Evolutionary conservation across 768 basidiomycete species (phyloP).

Genomic region (Clavulina sp.): DNA sequence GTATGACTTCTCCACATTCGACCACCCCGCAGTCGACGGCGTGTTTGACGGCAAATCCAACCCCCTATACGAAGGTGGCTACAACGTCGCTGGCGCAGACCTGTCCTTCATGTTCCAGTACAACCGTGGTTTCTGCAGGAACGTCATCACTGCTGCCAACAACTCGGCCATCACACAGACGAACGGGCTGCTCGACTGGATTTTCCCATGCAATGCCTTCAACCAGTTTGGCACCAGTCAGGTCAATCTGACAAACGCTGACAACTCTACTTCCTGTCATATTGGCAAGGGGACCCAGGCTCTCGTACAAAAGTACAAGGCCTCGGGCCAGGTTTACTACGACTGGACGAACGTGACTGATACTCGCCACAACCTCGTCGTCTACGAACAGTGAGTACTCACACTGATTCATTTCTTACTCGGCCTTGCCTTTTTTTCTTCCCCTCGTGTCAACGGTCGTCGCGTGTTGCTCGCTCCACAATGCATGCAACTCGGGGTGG

Average conservation of each 20-base stretch:
- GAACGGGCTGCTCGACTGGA: constrained; percentile 63
- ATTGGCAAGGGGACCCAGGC: constrained; percentile 17
- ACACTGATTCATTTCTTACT: background rate
- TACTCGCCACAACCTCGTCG: constrained; percentile 60
- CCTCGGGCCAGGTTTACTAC: constrained; percentile 81
- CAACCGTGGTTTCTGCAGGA: constrained; percentile 66
- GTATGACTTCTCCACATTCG: constrained; percentile 79
- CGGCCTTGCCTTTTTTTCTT: background rate
- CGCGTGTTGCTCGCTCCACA: too few relatives aligned
- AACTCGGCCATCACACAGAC: constrained; percentile 54
- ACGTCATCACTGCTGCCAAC: constrained; percentile 51
- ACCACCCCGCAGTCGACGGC: constrained; percentile 53
- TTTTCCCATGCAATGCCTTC: constrained; percentile 92
- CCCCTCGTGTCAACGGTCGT: background rate
- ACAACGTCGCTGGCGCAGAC: constrained; percentile 72
- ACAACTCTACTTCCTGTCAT: constrained; percentile 54
- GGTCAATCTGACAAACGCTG: constrained; percentile 56
- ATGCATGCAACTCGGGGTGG: too few relatives aligned
- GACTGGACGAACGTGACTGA: constrained; percentile 75
- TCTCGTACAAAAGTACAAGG: constrained; percentile 26
- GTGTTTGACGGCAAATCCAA: constrained; percentile 66
- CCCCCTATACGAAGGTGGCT: constrained; percentile 62
- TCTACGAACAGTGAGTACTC: constrained; percentile 70
- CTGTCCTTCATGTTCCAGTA: constrained; percentile 92
- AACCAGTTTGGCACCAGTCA: constrained; percentile 46